phyloP scores from a whole-genome alignment of 148 eudicot species.

The Oxyria digyna region DNA sequence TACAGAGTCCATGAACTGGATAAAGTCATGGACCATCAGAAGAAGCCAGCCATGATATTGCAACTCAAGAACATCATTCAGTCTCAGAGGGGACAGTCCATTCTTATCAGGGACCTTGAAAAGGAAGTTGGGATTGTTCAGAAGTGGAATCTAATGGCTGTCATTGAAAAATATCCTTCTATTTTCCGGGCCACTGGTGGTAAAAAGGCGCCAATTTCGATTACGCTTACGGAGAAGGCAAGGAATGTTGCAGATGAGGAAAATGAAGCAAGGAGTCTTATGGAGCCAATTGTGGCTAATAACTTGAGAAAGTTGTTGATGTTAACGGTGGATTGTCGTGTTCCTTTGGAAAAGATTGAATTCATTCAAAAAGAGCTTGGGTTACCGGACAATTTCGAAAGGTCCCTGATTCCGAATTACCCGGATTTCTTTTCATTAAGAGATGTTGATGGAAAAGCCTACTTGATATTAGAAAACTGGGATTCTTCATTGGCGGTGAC shows the following conservation, averaged over 20 bases:
- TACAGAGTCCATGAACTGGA: conserved; percentile 70
- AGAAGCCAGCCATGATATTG: conserved; percentile 60
- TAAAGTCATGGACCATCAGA: conserved; percentile 69
- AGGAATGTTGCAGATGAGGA: conserved; percentile 50
- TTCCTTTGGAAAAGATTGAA: conserved; percentile 63
- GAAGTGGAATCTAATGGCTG: conserved; percentile 85
- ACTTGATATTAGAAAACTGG: conserved; percentile 69
- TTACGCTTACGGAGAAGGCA: conserved; percentile 57
- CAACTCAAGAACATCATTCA: conserved; percentile 58
- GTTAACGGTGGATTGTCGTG: conserved; percentile 77
- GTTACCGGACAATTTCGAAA: conserved; percentile 54
- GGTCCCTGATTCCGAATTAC: conserved; percentile 42
- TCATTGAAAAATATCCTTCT: conserved; percentile 71
- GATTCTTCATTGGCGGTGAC: conserved; percentile 67
- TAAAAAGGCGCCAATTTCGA: conserved; percentile 34
- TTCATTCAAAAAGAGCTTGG: conserved; percentile 49
- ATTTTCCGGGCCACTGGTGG: conserved; percentile 70
- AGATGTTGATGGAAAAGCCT: conserved; percentile 34
- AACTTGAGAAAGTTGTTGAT: conserved; percentile 72
- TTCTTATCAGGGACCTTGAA: conserved; percentile 76
- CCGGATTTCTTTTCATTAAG: conserved; percentile 58
- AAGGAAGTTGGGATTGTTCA: conserved; percentile 89
- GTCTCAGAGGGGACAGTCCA: conserved; percentile 48
- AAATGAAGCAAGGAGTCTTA: conserved; percentile 37
- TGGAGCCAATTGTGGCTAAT: conserved; percentile 79